Conservation (phyloP, 2,329 filamentous ascomycete genomes). For the Chaetothyriales sp. region DNA sequence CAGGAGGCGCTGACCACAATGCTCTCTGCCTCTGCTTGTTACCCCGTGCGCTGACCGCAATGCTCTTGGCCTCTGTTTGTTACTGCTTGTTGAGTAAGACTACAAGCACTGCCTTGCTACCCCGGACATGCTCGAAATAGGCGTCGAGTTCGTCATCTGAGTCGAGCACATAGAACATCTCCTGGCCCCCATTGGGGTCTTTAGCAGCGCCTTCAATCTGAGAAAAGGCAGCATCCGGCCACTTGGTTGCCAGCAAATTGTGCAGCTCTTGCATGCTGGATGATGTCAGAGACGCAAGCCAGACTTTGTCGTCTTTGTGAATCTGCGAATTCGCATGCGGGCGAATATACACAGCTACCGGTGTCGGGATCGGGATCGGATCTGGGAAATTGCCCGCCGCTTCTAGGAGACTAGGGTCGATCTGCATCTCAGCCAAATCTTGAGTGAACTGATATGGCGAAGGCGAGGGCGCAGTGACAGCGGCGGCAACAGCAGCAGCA, state of each 20-base stretch:
- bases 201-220: slow-evolving; percentile 53
- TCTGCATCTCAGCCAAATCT: slow-evolving; percentile 38
- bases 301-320: slow-evolving; percentile 33
- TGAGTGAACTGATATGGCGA: slow-evolving; percentile 6
- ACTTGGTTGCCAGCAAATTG: slow-evolving; percentile 45
- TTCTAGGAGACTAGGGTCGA: slow-evolving; percentile 47
- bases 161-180: slow-evolving; percentile 50
- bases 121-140: slow-evolving; percentile 51
- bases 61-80: too few relatives aligned
- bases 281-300: slow-evolving; percentile 48
- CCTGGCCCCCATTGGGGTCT: slow-evolving; percentile 35
- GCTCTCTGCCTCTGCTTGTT: too few relatives aligned
- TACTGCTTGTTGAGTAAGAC: slow-evolving; percentile 22
- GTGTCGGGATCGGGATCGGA: slow-evolving; percentile 10
- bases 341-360: slow-evolving; percentile 53
- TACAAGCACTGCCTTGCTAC: slow-evolving; percentile 39
- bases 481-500: too few relatives aligned
- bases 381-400: slow-evolving; percentile 36
- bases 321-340: slow-evolving; percentile 49
- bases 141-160: slow-evolving; percentile 56
- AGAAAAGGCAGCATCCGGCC: slow-evolving; percentile 43
- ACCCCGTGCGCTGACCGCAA: too few relatives aligned
- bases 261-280: slow-evolving; percentile 48
- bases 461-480: slow-evolving; percentile 14
- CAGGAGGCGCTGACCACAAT: too few relatives aligned